phyloP scores from a whole-genome alignment of 352 stramenopile genomes.

The Globisporangium cystogenes region DNA sequence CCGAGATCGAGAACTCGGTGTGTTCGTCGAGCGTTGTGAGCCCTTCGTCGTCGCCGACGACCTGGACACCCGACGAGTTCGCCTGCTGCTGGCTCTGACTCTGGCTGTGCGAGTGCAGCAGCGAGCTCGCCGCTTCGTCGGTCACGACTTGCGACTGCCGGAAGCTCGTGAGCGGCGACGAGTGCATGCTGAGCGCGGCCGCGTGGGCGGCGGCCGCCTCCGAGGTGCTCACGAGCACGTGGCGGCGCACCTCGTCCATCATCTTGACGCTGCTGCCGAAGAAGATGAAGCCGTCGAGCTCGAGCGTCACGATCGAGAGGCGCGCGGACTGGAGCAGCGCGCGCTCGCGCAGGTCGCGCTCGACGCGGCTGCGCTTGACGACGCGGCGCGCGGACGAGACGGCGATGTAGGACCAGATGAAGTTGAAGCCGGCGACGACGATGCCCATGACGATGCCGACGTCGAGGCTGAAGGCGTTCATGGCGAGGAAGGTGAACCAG shows the following conservation, averaged over 20 bases:
- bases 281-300: slow-evolving; percentile 86
- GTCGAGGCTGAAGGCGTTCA: slow-evolving; percentile 93
- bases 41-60: slow-evolving; percentile 23
- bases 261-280: slow-evolving; percentile 86
- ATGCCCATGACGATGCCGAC: slow-evolving; percentile 94
- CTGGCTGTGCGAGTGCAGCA: neutral
- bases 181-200: slow-evolving; percentile 2
- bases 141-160: slow-evolving; percentile 4
- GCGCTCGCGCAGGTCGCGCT: slow-evolving; percentile 71
- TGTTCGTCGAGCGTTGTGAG: slow-evolving; percentile 54
- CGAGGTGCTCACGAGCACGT: slow-evolving; percentile 56
- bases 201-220: slow-evolving; percentile 13
- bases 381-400: slow-evolving; percentile 69
- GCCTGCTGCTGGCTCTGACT: neutral
- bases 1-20: slow-evolving; percentile 26
- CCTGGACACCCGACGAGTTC: neutral
- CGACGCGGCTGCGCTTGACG: slow-evolving; percentile 76
- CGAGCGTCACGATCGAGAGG: slow-evolving; percentile 81
- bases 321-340: slow-evolving; percentile 62
- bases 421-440: slow-evolving; percentile 84
- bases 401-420: slow-evolving; percentile 79
- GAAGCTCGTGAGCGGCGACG: slow-evolving; percentile 9
- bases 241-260: slow-evolving; percentile 82
- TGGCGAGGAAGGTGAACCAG: slow-evolving; percentile 92
- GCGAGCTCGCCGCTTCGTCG: neutral